Base-by-base conservation (phyloP, 345 rosid species). In the Passiflora organensis region DNA sequence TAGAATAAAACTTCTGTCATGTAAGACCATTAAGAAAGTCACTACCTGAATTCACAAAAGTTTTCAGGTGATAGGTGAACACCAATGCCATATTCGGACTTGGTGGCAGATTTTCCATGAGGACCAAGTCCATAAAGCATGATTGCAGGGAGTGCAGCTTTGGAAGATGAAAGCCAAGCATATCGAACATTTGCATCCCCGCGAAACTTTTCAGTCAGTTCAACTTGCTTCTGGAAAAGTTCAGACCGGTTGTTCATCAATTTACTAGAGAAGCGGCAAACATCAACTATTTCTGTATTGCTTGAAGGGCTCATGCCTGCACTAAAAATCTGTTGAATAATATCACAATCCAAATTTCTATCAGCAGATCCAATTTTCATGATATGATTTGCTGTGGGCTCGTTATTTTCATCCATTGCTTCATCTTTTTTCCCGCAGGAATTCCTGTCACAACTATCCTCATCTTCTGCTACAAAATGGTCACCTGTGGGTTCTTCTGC, bases 121-220 rank as follows among this genome's bases (percentile, higher is more conserved):
- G 76, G 77, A 48, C 94, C 87, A 61, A 90, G 80, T 28, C 97
- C 97, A 45, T 75, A 83, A 43, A 2, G 56, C 77, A 54, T 62
- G 5, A 94, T 36, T 0, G 72, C 62, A 37, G 79, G 56, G 25
- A 87, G 41, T 21, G 73, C 69, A 59, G 46, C 74, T 65, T 76
- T 81, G 34, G 90, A 71, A 43, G 80, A 55, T 75, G 87, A 79
- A 75, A 94, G 99, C 99, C 99, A 94, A 18, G 93, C 99, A 59
- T 78, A 80, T 51, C 67, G 67, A 59, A 94, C 75, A 64, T 87
- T 89, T 34, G 96, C 87, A 66, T 80, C 76, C 32, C 96, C 95
- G 14, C 97, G 96, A 50, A 64, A 72, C 54, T 67, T 76, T 54
- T 67, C 60, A 0, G 80, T 82, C 17, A 94, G 77, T 56, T 87